Evolutionary conservation across 306 rosid species (phyloP).

Genomic region (Nissolia schottii): DNA sequence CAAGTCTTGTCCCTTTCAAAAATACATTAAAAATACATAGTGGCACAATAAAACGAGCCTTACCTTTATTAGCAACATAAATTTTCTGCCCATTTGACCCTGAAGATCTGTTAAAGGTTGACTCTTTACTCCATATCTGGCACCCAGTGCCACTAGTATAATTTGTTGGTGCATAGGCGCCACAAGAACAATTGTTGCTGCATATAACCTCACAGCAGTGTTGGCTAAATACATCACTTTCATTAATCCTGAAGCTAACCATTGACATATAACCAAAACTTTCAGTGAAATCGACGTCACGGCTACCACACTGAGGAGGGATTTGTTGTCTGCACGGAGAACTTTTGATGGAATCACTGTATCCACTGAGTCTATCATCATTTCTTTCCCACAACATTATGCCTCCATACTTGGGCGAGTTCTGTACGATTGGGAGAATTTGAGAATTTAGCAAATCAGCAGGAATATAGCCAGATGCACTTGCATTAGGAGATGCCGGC

Average conservation of each 20-base stretch:
- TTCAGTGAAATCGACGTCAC: not conserved
- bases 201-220: not conserved
- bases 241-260: not conserved
- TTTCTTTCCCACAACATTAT: conserved; percentile 54
- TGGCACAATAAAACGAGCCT: too few species aligned
- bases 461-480: conserved; percentile 39
- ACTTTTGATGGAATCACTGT: conserved; percentile 18
- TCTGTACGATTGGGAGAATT: conserved; percentile 37
- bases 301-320: not conserved
- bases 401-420: conserved; percentile 50
- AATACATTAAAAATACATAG: too few species aligned
- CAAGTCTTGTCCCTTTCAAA: too few species aligned
- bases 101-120: not conserved
- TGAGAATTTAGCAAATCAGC: conserved; percentile 24
- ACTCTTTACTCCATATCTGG: not conserved
- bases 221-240: not conserved
- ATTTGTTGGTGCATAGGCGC: not conserved
- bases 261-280: not conserved
- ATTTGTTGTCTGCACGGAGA: not conserved
- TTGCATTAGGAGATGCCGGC: conserved; percentile 25
- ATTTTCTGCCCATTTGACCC: not conserved
- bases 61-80: too few species aligned
- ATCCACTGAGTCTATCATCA: conserved; percentile 33
- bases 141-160: not conserved
- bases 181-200: not conserved